These are phyloP conservation scores for Alnus rubra DNA, from an alignment of 306 rosid species.

Conservation along the genomic window DNA sequence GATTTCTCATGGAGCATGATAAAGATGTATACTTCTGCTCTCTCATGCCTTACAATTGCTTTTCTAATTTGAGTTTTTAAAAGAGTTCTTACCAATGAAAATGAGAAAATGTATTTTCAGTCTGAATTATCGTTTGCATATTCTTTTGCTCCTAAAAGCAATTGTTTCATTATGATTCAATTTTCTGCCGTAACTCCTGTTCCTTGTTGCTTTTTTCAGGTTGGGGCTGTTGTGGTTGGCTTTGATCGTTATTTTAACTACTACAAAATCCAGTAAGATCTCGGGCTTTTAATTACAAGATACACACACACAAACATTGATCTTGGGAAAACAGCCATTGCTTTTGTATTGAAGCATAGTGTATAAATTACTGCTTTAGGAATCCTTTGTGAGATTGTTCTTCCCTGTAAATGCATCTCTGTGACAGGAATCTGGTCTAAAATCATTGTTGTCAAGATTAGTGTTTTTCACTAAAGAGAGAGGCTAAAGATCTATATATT, in stretches of 20 bases:
- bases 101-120: slow-evolving; percentile 10
- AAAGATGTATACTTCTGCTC: slow-evolving; percentile 55
- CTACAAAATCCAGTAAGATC: slow-evolving; percentile 93
- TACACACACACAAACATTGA: slow-evolving; percentile 14
- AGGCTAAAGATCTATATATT: not conserved
- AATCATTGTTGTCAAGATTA: not conserved
- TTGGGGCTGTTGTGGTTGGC: slow-evolving; percentile 98
- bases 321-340: slow-evolving; percentile 3
- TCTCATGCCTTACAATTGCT: slow-evolving; percentile 23
- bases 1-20: slow-evolving; percentile 91
- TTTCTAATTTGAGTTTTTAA: not conserved
- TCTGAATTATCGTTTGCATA: slow-evolving; percentile 7
- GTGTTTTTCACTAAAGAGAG: not conserved
- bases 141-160: not conserved
- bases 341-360: slow-evolving; percentile 13
- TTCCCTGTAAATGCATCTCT: slow-evolving; percentile 10
- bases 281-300: not conserved
- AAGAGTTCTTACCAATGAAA: not conserved
- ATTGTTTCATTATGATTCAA: not conserved
- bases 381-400: not conserved
- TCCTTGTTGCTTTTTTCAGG: slow-evolving; percentile 46
- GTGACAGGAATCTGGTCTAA: not conserved
- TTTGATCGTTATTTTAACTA: slow-evolving; percentile 98
- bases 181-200: slow-evolving; percentile 7
- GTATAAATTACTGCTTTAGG: slow-evolving; percentile 22